Base-by-base conservation (phyloP, 805 yeast genomes). In the Starmerella tilneyi region DNA sequence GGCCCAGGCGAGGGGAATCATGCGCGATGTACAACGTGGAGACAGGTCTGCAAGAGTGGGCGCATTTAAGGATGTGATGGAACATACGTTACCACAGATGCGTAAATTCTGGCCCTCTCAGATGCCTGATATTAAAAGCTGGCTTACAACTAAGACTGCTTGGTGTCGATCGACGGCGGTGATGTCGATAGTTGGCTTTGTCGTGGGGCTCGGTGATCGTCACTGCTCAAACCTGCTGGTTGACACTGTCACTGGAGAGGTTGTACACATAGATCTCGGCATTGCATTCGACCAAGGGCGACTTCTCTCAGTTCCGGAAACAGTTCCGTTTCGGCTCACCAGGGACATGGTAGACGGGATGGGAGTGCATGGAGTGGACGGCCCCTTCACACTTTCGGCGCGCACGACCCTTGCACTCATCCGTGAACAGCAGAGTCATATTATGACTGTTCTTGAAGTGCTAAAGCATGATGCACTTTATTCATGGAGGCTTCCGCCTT, bases 231-330 rank as follows among this genome's bases (percentile, higher is more conserved):
- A 92, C 60, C 80, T 92, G 30, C 63, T 92, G 38, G 59, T 92
- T n/a, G 96, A 92, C 60, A 69, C 70, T 40, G 57, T 61, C n/a
- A 72, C 84, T 0, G 97, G 97, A 0, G 96, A 88, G 55, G 94
- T 96, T 0, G 79, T 92, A 21, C 98, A 94, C 60, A 94, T 92
- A 54, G 99, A 92, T 62, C 66, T 92, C 15, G 99, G 98, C 0
- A 88, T 92, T 36, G 94, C 97, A 0, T 92, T 92, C 66, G 98
- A 92, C 60, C 96, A 86, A 23, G 98, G 97, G 0, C 78, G 74
- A 55, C 64, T 78, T 12, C 66, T 92, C 31, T 80, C 89, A 0
- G 74, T 89, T 8, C 98, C 99, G 0, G 99, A 92, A 57, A 72
- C 82, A 0, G 94, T 94, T 5, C 98, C 99, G 4, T 94, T 92